phyloP scores from a whole-genome alignment of 2,329 filamentous ascomycete genomes.

The Septoria linicola region DNA sequence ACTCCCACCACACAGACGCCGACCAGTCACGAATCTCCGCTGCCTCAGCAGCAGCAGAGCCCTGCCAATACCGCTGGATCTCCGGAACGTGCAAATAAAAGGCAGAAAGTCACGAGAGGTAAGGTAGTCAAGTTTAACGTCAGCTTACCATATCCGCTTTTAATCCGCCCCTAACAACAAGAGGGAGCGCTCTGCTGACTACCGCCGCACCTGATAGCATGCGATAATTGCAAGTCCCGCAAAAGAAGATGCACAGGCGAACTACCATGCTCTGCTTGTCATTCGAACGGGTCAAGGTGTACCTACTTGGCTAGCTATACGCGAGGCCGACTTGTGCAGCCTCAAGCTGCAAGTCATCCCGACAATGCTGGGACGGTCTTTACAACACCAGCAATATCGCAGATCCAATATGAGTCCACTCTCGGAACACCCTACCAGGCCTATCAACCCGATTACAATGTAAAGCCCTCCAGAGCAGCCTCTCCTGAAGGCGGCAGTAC shows the following conservation, averaged over 20 bases:
- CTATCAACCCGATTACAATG: constrained; percentile 9
- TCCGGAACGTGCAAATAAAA: constrained; percentile 17
- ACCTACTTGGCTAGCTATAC: constrained; percentile 54
- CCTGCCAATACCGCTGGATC: neutral
- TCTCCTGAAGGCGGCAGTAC: constrained; percentile 24
- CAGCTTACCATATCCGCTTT: constrained; percentile 1
- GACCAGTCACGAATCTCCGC: constrained; percentile 7
- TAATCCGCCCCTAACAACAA: constrained; percentile 21
- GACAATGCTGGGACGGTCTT: neutral
- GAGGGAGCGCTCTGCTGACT: too few species aligned
- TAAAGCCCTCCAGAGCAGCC: constrained; percentile 18
- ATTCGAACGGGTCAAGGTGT: constrained; percentile 39
- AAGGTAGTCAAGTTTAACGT: neutral
- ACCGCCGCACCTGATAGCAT: constrained; percentile 28
- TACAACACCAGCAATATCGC: neutral
- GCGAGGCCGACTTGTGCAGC: constrained; percentile 37
- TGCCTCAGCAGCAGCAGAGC: neutral
- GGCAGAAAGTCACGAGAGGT: constrained; percentile 32
- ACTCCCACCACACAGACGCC: neutral
- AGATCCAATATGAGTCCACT: neutral
- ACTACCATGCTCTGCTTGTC: constrained; percentile 43
- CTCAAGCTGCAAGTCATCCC: constrained; percentile 3
- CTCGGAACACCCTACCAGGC: neutral
- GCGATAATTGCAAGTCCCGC: constrained; percentile 38
- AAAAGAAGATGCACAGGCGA: constrained; percentile 46